A percentile compares a stretch with the other conserved stretches of the same genome.
phyloP scores from a whole-genome alignment of 306 rosid genomes.

The Acacia acuminata region DNA sequence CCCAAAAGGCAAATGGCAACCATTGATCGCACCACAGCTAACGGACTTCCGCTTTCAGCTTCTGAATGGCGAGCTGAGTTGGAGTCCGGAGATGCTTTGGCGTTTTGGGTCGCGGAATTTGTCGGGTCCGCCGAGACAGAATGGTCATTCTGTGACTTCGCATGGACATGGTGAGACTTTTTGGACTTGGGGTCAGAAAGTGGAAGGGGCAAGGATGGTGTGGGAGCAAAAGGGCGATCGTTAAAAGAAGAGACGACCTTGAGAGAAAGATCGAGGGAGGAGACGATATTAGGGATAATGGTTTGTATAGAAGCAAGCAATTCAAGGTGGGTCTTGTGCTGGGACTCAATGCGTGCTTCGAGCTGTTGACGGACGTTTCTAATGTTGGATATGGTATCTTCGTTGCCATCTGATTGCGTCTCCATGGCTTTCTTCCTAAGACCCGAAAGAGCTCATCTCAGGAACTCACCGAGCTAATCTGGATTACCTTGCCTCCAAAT shows the following conservation, averaged over 20 bases:
- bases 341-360: conserved; percentile 70
- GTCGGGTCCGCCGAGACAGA: conserved; percentile 34
- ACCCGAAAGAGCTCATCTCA: neutral
- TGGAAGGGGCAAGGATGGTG: conserved; percentile 72
- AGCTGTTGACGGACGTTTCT: conserved; percentile 61
- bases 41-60: conserved; percentile 57
- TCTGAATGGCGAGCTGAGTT: conserved; percentile 29
- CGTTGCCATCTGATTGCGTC: conserved; percentile 46
- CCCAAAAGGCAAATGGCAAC: conserved; percentile 77
- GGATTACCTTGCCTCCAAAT: neutral
- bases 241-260: conserved; percentile 76
- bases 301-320: conserved; percentile 72
- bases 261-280: conserved; percentile 87
- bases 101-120: conserved; percentile 39
- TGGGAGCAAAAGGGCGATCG: conserved; percentile 74
- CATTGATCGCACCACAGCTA: conserved; percentile 77
- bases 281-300: conserved; percentile 65
- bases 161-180: conserved; percentile 30
- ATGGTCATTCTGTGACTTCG: conserved; percentile 28
- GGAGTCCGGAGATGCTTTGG: conserved; percentile 23
- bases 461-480: neutral
- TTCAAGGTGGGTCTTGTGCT: conserved; percentile 72
- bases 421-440: conserved; percentile 50
- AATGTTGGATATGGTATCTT: conserved; percentile 45
- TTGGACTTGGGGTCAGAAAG: conserved; percentile 57